Evolutionary conservation across 225 moss, liverwort and hornwort species (phyloP), one percentile per base, ranked within the genome.

Genomic region (Polytrichum formosum): DNA sequence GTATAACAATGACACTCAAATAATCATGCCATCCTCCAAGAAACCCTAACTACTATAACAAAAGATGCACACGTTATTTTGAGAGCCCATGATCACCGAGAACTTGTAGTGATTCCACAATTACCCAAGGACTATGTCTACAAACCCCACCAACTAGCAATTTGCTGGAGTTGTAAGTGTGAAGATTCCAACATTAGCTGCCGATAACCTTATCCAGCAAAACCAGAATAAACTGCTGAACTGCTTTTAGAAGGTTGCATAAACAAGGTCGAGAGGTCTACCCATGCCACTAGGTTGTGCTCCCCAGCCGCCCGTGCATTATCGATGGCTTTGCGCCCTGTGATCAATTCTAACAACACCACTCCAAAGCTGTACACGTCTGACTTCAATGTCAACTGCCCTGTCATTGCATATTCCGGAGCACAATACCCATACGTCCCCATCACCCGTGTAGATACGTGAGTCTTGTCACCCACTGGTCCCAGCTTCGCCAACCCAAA

Each of bases 321-420:
- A 79, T 98, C 98, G 60, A 98, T 98, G 54, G 98, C 98, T 84
- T 98, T 98, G 76, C 98, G 90, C 28, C 98, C 98, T 1, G 98
- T 98, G 77, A 94, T 98, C 73, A 98, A 78, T 85, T 98, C 98
- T 79, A 98, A 64, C 80, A 98, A 76, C 63, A 98, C 98, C 71
- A 98, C 98, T 58, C 98, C 98, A 63, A 98, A 98, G 72, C 98
- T 98, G 84, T 98, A 98, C 74, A 98, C 98, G 76, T 98, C 98
- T 35, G 98, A 98, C 92, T 98, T 98, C 75, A 98, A 84, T 72
- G 98, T 98, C 91, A 98, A 70, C 88, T 98, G 98, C 66, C 98
- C 98, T 69, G 98, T 98, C 98, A 98, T 98, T 17, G 98, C 98
- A 70, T 98, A 98, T 81, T 98, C 98, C 23, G 98, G 98, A 67